phyloP scores from a whole-genome alignment of 371 early-diverging fungal genomes.

The Mortierella polycephala region DNA sequence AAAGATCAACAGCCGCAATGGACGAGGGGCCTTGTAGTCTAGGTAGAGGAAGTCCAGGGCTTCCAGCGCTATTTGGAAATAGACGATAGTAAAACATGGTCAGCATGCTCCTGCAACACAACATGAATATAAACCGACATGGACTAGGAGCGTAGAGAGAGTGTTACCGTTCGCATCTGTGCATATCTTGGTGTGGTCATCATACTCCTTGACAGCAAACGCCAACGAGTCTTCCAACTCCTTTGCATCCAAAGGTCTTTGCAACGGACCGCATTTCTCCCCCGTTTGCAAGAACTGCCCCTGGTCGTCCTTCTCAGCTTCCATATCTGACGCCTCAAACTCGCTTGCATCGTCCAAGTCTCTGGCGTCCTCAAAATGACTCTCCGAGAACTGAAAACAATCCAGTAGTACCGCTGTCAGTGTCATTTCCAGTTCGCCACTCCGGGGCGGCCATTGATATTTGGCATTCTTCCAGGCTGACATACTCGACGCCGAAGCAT shows the following conservation, averaged over 20 bases:
- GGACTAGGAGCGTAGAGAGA: background rate
- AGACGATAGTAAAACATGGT: background rate
- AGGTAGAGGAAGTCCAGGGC: slow-evolving; percentile 65
- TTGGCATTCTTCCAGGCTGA: slow-evolving; percentile 3
- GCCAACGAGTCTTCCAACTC: slow-evolving; percentile 57
- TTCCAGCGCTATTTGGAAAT: slow-evolving; percentile 39
- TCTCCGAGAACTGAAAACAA: slow-evolving; percentile 24
- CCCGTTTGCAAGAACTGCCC: background rate
- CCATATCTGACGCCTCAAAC: slow-evolving; percentile 16
- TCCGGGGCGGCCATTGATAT: slow-evolving; percentile 59
- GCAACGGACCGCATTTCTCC: slow-evolving; percentile 2
- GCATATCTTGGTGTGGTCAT: slow-evolving; percentile 40
- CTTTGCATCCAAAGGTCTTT: slow-evolving; percentile 12
- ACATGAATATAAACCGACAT: background rate
- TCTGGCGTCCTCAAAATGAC: background rate
- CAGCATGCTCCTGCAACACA: background rate
- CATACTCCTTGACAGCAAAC: slow-evolving; percentile 55
- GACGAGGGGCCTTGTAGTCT: slow-evolving; percentile 58
- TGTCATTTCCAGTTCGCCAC: slow-evolving; percentile 56
- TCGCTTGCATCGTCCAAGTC: slow-evolving; percentile 8
- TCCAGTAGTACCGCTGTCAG: slow-evolving; percentile 59
- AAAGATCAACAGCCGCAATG: slow-evolving; percentile 59
- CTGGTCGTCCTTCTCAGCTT: slow-evolving; percentile 2
- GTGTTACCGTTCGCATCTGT: slow-evolving; percentile 56
- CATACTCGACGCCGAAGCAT: background rate